Evolutionary conservation across 257 asterid genomes (phyloP), one percentile per base, ranked within the genome.

Genomic region (Scutellaria galericulata): DNA sequence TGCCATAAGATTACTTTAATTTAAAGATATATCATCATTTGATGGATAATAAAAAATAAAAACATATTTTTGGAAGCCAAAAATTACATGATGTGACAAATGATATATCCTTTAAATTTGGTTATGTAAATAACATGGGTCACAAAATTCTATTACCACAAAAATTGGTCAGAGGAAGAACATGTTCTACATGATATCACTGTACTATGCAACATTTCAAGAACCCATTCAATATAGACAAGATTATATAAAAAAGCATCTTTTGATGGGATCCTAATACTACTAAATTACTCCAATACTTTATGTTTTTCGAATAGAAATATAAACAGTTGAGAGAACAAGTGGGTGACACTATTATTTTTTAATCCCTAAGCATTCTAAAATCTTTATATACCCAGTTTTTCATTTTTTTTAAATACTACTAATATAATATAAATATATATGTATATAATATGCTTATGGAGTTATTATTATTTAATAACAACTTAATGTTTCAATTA

Each of bases 271-370:
- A 76, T 64, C 31, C 53, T 22, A 13, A 56, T 41, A 3, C 44
- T 46, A 79, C 35, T 13, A 57, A 46, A 70, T 8, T 42, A 37
- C 10, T 14, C 63, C 56, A 39, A 15, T 50, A 64, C n/a, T 57
- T 20, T 6, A 10, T 78, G 52, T 46, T 11, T 48, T 47, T 11
- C 12, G n/a, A 78, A 67, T 15, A 63, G 5, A 31, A 42, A 66
- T 24, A 57, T 14, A 40, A 53, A 35, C 41, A 40, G 12, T 48
- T 59, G 70, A 20, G 41, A 15, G n/a, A 64, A 9, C 69, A 73
- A 64, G 80, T 77, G 82, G 79, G 58, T 35, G 68, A 69, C 76
- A 44, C 61, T 61, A 44, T 46, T 74, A 42, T 69, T 50, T 39
- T 41, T 58, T 39, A 44, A 41, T 41, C 55, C 15, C 27, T 69